Conservation (phyloP, 192 early-diverging fungal species). For the Kickxella alabastrina region DNA sequence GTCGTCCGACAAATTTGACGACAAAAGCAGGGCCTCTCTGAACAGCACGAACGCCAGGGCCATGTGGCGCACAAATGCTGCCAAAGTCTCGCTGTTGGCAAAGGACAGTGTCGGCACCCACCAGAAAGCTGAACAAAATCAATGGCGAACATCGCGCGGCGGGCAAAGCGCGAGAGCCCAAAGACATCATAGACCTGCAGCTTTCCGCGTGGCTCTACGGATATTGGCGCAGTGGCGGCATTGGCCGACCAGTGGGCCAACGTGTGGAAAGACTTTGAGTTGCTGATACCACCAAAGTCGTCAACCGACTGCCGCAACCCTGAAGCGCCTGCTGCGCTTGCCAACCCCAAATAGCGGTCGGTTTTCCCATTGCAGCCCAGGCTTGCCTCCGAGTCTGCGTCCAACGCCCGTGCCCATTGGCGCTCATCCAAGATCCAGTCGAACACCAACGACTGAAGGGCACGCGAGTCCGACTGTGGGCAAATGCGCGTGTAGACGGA, state of each 20-base stretch:
- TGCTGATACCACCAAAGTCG: neutral
- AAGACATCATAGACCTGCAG: slow-evolving; percentile 11
- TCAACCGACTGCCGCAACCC: slow-evolving; percentile 28
- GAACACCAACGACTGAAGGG: slow-evolving; percentile 6
- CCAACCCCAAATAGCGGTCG: slow-evolving; percentile 6
- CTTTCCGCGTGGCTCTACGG: too few relatives aligned
- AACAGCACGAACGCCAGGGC: slow-evolving; percentile 38
- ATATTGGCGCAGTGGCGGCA: neutral
- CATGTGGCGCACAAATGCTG: slow-evolving; percentile 15
- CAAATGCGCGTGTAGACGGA: slow-evolving; percentile 27
- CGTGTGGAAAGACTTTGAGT: slow-evolving; percentile 25
- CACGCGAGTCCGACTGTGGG: slow-evolving; percentile 10
- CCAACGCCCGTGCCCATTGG: slow-evolving; percentile 4
- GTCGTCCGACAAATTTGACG: neutral
- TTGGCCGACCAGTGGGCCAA: slow-evolving; percentile 27
- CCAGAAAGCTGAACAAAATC: slow-evolving; percentile 21
- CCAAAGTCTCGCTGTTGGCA: neutral
- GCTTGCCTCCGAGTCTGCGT: slow-evolving; percentile 9
- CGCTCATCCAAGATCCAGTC: slow-evolving; percentile 26
- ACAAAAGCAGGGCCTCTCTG: slow-evolving; percentile 22
- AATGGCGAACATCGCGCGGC: slow-evolving; percentile 30
- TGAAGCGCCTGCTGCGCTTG: slow-evolving; percentile 13
- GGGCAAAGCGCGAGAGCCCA: slow-evolving; percentile 31
- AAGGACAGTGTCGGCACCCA: neutral
- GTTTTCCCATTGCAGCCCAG: neutral